Base-by-base conservation (phyloP, 768 basidiomycete genomes). In the Tephrocybe sp. region DNA sequence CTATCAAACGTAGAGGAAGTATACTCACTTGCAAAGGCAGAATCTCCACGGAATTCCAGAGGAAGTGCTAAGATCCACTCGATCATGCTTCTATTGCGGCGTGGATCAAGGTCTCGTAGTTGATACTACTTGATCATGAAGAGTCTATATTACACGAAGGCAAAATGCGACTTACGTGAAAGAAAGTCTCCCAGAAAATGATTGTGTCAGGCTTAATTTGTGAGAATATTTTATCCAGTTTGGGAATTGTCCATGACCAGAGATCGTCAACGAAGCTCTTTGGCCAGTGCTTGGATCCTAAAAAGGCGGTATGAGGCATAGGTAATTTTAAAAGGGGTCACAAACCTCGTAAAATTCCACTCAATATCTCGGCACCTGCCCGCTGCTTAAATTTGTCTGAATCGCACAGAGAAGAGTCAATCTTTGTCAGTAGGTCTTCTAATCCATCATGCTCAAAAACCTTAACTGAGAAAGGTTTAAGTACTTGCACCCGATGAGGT, bases 151-250 rank as follows among this genome's bases (percentile, higher is more conserved):
- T 25, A 31, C 8, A 44, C 45, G n/a, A 51, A 44, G 19, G 24
- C 15, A 10, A 6, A 12, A 16, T 42, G 48, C 3, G 24, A 59
- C 75, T 54, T 51, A 84, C 83, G 54, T 73, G 75, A 60, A 90
- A 75, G 23, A 84, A 70, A 18, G 69, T 73, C 57, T 86, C 86
- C 88, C 90, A 93, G 53, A 88, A 84, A 8, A 71, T 63, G 23
- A 89, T 65, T 0, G 91, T 94, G 60, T 94, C 93, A 38, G 91
- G 92, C 56, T 89, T 90, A 61, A 94, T 87, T 54, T 86, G 84
- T 7, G 72, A 67, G 53, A 86, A 82, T 46, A 93, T 81, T 27
- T 71, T 68, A 45, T 83, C 75, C 29, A 94, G 65, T 39, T 79
- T 80, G 29, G 73, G 65, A 4, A 70, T 68, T 25, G 84, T 69